Percentiles rank a stretch among this genome's conserved stretches.
Evolutionary conservation across 257 asterid species (phyloP).

Genomic region (Salvia rosmarinus): DNA sequence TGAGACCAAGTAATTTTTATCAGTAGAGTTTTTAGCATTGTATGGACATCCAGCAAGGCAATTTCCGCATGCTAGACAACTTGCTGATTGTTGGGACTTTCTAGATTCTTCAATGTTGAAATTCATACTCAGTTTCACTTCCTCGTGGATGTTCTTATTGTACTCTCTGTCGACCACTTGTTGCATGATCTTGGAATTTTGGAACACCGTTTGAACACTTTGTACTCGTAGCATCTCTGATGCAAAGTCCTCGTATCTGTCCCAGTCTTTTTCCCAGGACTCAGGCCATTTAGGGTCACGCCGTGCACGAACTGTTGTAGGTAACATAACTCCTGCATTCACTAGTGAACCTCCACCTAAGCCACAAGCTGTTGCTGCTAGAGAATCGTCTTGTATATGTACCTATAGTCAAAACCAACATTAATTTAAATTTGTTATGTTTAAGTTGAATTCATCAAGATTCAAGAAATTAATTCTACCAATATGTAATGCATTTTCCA

Average conservation of each 20-base stretch:
- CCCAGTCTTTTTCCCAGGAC: slow-evolving; percentile 67
- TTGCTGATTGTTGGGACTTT: slow-evolving; percentile 30
- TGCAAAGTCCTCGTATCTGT: slow-evolving; percentile 44
- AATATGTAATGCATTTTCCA: background rate
- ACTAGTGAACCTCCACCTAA: slow-evolving; percentile 67
- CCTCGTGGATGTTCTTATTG: slow-evolving; percentile 23
- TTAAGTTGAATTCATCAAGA: background rate
- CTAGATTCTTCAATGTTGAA: slow-evolving; percentile 40
- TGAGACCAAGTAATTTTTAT: slow-evolving; percentile 51
- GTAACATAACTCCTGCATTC: slow-evolving; percentile 58
- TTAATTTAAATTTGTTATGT: background rate
- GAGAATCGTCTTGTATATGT: slow-evolving; percentile 47
- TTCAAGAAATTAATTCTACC: background rate
- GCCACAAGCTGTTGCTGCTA: slow-evolving; percentile 56
- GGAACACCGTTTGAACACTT: slow-evolving; percentile 47
- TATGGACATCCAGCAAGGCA: slow-evolving; percentile 68
- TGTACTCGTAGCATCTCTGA: slow-evolving; percentile 51
- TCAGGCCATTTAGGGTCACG: slow-evolving; percentile 56
- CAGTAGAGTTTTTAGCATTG: slow-evolving; percentile 56
- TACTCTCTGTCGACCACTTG: slow-evolving; percentile 32
- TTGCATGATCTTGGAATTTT: slow-evolving; percentile 47
- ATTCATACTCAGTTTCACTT: slow-evolving; percentile 46
- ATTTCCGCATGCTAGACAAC: slow-evolving; percentile 65
- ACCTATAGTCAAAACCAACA: slow-evolving; percentile 27
- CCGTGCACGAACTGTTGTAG: slow-evolving; percentile 46